phyloP scores from a whole-genome alignment of 371 early-diverging fungal genomes.

The Actinomortierella ambigua region DNA sequence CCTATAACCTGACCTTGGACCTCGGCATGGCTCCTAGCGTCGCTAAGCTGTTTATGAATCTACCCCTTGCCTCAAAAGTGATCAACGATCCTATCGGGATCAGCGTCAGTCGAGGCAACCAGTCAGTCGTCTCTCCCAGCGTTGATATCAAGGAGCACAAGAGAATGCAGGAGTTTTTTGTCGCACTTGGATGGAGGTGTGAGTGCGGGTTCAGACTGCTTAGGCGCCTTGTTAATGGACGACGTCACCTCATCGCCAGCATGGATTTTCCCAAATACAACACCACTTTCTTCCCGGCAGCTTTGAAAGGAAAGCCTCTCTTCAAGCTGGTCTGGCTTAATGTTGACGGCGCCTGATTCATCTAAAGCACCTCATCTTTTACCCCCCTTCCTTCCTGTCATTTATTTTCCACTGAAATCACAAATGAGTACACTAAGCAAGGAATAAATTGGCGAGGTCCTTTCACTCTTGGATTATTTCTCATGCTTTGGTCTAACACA shows the following conservation, averaged over 20 bases:
- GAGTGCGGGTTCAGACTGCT: conserved; percentile 10
- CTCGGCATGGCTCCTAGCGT: conserved; percentile 13
- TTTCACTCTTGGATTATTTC: too few species aligned
- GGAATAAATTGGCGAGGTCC: too few species aligned
- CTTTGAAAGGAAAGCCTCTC: conserved; percentile 16
- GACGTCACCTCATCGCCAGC: conserved; percentile 6
- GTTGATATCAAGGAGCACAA: conserved; percentile 10
- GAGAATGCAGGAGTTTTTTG: conserved; percentile 18
- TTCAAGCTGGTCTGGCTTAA: conserved; percentile 18
- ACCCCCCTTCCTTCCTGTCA: too few species aligned
- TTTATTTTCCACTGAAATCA: too few species aligned
- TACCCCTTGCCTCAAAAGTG: too few species aligned
- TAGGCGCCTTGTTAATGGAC: conserved; percentile 3
- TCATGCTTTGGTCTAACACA: too few species aligned
- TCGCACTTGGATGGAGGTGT: conserved; percentile 20
- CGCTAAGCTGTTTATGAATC: neutral
- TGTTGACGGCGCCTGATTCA: too few species aligned
- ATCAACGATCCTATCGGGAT: conserved; percentile 8
- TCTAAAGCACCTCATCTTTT: too few species aligned
- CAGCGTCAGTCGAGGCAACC: conserved; percentile 8
- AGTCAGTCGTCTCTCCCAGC: conserved; percentile 8
- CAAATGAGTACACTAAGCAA: too few species aligned
- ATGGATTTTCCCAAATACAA: conserved; percentile 1
- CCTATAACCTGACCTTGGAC: conserved; percentile 19
- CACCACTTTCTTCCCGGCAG: conserved; percentile 18